Evolutionary conservation across 441 rosid genomes (phyloP).

Genomic region (Raphanus hybrid): DNA sequence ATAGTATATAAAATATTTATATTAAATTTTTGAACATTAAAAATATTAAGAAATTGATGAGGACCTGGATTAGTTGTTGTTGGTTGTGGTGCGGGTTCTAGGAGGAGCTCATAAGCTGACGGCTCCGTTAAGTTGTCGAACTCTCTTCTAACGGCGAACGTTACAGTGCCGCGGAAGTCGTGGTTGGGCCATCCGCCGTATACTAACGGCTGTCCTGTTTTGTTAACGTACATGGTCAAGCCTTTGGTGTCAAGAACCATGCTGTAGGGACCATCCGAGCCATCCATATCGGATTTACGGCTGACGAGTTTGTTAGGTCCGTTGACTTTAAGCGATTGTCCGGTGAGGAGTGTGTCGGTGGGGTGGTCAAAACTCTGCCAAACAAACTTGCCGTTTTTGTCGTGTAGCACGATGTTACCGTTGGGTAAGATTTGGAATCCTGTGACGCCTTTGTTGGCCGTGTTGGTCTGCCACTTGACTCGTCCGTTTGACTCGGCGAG

Average conservation of each 20-base stretch:
- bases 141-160: constrained; percentile 42
- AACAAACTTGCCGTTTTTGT: constrained; percentile 52
- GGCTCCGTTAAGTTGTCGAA: constrained; percentile 40
- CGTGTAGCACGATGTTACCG: constrained; percentile 72
- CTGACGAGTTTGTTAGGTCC: constrained; percentile 52
- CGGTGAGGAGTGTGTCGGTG: constrained; percentile 51
- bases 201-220: constrained; percentile 37
- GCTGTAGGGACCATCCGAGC: constrained; percentile 51
- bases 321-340: constrained; percentile 43
- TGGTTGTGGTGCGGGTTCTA: constrained; percentile 33
- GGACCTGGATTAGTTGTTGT: constrained; percentile 12
- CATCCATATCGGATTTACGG: constrained; percentile 42
- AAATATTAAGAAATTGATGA: too few species aligned
- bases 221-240: constrained; percentile 45
- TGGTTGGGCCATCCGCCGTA: constrained; percentile 45
- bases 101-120: constrained; percentile 47
- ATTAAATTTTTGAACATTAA: too few species aligned
- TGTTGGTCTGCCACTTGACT: constrained; percentile 70
- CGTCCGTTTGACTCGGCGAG: constrained; percentile 59
- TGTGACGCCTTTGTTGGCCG: constrained; percentile 62
- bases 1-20: too few species aligned
- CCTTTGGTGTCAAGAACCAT: constrained; percentile 41
- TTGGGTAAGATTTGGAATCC: constrained; percentile 54
- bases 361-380: constrained; percentile 66
- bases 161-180: constrained; percentile 41